A percentile compares a stretch with the other conserved stretches of the same genome.
These are phyloP conservation scores for Silene noctiflora DNA, from an alignment of 179 eudicot genomes.

Conservation along the genomic window DNA sequence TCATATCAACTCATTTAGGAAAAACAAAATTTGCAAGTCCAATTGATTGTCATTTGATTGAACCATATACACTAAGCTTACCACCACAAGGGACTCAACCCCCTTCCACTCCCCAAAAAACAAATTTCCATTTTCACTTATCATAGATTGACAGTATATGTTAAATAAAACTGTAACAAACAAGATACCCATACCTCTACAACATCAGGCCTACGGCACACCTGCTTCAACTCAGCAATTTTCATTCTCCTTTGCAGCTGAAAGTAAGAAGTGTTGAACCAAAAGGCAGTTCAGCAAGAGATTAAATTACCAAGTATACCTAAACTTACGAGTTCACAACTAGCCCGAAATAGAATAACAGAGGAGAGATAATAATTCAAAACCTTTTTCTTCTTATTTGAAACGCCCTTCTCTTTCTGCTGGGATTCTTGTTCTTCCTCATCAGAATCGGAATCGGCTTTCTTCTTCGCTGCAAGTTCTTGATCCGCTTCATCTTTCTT, in stretches of 20 bases:
- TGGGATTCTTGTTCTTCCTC: slow-evolving; percentile 79
- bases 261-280: slow-evolving; percentile 9
- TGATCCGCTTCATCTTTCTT: slow-evolving; percentile 64
- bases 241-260: slow-evolving; percentile 94
- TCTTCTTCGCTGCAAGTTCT: slow-evolving; percentile 56
- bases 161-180: neutral
- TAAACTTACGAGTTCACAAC: neutral
- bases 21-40: neutral
- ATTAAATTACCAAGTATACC: neutral
- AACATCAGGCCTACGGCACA: slow-evolving; percentile 83
- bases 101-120: too few relatives aligned
- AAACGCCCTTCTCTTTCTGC: slow-evolving; percentile 73
- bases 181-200: slow-evolving; percentile 64
- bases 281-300: neutral
- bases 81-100: neutral
- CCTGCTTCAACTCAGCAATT: slow-evolving; percentile 88
- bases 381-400: slow-evolving; percentile 95
- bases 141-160: neutral
- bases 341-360: neutral
- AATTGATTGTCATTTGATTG: neutral
- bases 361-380: neutral
- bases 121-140: neutral
- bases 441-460: slow-evolving; percentile 81
- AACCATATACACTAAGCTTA: neutral
- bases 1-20: neutral